phyloP scores from a whole-genome alignment of 352 stramenopile species.

The Peronospora farinosa region DNA sequence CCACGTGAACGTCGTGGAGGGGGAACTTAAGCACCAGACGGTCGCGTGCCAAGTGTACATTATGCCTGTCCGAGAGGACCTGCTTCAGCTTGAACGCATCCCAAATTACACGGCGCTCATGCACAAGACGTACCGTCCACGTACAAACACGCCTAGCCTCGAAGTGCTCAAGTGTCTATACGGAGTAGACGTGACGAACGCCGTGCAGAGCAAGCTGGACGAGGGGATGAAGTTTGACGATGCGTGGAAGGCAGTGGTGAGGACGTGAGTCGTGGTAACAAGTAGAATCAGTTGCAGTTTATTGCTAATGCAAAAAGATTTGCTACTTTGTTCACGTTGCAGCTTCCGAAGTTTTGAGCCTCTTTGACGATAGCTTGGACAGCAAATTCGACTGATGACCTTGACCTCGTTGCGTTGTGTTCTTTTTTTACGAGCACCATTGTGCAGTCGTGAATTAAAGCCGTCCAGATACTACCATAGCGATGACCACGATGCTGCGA shows the following conservation, averaged over 20 bases:
- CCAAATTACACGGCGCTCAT: slow-evolving; percentile 45
- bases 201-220: slow-evolving; percentile 38
- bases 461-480: no score
- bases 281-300: background rate
- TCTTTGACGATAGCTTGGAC: slow-evolving; percentile 50
- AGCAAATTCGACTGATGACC: slow-evolving; percentile 7
- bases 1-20: slow-evolving; percentile 44
- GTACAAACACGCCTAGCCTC: slow-evolving; percentile 36
- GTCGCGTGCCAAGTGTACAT: slow-evolving; percentile 50
- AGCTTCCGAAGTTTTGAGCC: slow-evolving; percentile 44
- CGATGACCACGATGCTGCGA: slow-evolving; percentile 47
- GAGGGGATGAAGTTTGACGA: slow-evolving; percentile 37
- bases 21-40: slow-evolving; percentile 31
- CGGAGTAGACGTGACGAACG: slow-evolving; percentile 29
- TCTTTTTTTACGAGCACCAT: slow-evolving; percentile 32
- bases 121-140: slow-evolving; percentile 44
- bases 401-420: no score
- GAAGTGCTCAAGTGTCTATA: slow-evolving; percentile 57
- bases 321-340: slow-evolving; percentile 20
- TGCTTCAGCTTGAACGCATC: slow-evolving; percentile 45
- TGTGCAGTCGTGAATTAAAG: slow-evolving; percentile 51
- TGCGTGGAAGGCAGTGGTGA: slow-evolving; percentile 40
- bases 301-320: background rate
- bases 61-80: slow-evolving; percentile 44
- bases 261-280: slow-evolving; percentile 4